Percentiles rank a stretch among this genome's conserved stretches.
phyloP scores from a whole-genome alignment of 495 filamentous ascomycete species.

The Penicillium cinerascens region DNA sequence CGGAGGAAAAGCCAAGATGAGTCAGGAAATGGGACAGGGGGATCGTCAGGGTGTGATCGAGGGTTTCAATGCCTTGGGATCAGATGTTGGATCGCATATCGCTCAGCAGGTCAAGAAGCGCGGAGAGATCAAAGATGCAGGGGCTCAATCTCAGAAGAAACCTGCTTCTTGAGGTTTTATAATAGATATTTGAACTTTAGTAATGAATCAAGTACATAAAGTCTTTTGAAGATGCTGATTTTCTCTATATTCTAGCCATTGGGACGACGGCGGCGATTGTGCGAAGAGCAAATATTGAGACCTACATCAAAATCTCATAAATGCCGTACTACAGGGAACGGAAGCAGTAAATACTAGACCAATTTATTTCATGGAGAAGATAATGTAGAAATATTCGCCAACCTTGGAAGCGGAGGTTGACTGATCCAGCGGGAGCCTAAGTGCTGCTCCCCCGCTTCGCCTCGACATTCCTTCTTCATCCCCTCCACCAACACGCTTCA shows the following conservation, averaged over 20 bases:
- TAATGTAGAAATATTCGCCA: not conserved
- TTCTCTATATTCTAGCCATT: no score
- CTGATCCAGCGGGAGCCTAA: constrained; percentile 4
- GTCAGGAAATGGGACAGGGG: constrained; percentile 46
- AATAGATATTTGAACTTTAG: not conserved
- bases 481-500: constrained; percentile 12
- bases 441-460: constrained; percentile 10
- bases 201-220: not conserved
- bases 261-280: no score
- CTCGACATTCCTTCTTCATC: constrained; percentile 11
- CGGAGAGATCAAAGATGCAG: constrained; percentile 19
- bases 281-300: no score
- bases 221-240: no score
- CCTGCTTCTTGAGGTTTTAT: not conserved
- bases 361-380: not conserved
- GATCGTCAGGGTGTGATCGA: constrained; percentile 47
- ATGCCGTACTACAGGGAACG: no score
- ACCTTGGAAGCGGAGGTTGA: not conserved
- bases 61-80: constrained; percentile 43
- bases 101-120: constrained; percentile 40
- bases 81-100: constrained; percentile 35
- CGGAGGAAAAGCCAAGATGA: constrained; percentile 57
- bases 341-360: no score
- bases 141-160: not conserved
- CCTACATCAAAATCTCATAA: no score